Base-by-base conservation (phyloP, 2,329 filamentous ascomycete genomes). In the Geosmithia putterillii region DNA sequence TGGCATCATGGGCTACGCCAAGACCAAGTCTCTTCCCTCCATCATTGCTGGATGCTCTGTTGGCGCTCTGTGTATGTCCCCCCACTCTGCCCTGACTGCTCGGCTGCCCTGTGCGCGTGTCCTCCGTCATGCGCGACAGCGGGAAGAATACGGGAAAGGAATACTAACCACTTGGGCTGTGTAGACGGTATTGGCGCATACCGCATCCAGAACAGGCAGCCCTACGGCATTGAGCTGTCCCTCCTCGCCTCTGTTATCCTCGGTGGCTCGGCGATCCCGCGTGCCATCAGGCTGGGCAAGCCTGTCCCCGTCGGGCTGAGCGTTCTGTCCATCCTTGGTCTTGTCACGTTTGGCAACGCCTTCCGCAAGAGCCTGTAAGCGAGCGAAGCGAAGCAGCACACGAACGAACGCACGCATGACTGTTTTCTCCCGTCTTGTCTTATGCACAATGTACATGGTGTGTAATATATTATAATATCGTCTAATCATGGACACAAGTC, bases 171-270 rank as follows among this genome's bases (percentile, higher is more conserved):
- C n/a, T n/a, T n/a, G n/a, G n/a, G n/a, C n/a, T n/a, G n/a, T 25
- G 19, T 48, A 78, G 74, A 98, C 64, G 80, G 79, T 20, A 69
- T 95, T 38, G 86, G 87, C 49, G 89, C 83, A 50, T 81, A 85
- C 57, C 84, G 89, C 46, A 80, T 95, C 49, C 80, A 83, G 54
- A 81, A 79, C 53, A 70, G 74, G 47, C 74, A 87, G 59, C 60
- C 84, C 3, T 95, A 92, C 61, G 92, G 90, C 48, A 67, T 94
- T 52, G 92, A 96, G 64, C 69, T 95, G 38, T 86, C 83, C n/a
- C 73, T 98, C 9, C 70, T 95, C 38, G 92, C 92, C 4, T 94
- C 86, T 1, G 55, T 87, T n/a, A 67, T 96, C 21, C 74, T 98
- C 32, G 90, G 74, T 37, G 88, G 87, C 18, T 84, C 84, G 37